A percentile compares a stretch with the other conserved stretches of the same genome.
Conservation (phyloP, 306 rosid species). For the Rubus idaeus region DNA sequence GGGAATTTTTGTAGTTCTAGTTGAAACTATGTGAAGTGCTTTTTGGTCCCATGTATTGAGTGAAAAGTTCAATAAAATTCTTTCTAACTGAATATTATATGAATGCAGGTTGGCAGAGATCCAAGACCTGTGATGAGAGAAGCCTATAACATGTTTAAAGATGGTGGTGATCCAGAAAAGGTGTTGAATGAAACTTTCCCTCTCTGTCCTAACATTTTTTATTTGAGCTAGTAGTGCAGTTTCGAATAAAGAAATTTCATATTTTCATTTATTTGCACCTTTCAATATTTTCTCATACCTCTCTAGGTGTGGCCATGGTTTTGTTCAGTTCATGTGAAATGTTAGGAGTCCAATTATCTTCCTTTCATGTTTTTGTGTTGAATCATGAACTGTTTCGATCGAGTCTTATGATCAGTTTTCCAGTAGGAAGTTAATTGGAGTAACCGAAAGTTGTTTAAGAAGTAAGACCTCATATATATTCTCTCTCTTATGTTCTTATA, state of each 20-base stretch:
- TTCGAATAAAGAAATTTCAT: not conserved
- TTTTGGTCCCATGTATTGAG: not conserved
- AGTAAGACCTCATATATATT: not conserved
- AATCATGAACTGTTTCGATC: not conserved
- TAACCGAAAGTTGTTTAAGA: not conserved
- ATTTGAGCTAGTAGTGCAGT: not conserved
- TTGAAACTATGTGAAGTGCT: not conserved
- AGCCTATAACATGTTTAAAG: constrained; percentile 76
- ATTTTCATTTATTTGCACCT: too few relatives aligned
- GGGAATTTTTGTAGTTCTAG: not conserved
- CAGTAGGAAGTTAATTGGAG: not conserved
- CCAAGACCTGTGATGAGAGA: constrained; percentile 79
- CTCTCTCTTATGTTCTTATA: not conserved
- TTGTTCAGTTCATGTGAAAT: not conserved
- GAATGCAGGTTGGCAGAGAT: constrained; percentile 79
- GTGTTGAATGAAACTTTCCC: constrained; percentile 31
- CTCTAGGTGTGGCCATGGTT: not conserved
- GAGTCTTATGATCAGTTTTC: not conserved
- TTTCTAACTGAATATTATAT: constrained; percentile 21
- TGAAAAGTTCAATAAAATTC: not conserved
- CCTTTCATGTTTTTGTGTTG: not conserved
- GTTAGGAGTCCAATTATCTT: not conserved
- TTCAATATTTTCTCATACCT: not conserved
- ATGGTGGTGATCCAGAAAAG: constrained; percentile 87
- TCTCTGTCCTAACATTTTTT: constrained; percentile 12